Conservation (phyloP, 371 early-diverging fungal genomes). For the Cladochytrium tenue region DNA sequence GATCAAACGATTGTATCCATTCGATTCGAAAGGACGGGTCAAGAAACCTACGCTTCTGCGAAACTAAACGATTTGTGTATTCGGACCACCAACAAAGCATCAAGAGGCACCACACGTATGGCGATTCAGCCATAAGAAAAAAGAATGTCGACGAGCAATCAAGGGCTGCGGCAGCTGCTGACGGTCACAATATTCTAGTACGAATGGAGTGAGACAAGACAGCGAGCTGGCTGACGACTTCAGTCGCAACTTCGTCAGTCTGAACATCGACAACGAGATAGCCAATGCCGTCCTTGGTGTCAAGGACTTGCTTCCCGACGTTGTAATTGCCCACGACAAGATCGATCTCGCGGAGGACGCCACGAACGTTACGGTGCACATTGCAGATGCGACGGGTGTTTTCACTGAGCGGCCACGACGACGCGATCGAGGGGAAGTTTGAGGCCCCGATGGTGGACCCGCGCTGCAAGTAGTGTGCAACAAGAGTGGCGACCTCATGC, state of each 20-base stretch:
- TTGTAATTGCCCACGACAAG: constrained; percentile 88
- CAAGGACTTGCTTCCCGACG: constrained; percentile 92
- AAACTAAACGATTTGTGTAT: no score
- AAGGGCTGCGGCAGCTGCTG: no score
- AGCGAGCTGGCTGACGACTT: constrained; percentile 47
- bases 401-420: constrained; percentile 65
- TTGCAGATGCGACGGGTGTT: constrained; percentile 81
- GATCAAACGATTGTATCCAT: no score
- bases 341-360: constrained; percentile 88
- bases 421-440: constrained; percentile 89
- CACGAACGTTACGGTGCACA: constrained; percentile 92
- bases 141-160: no score
- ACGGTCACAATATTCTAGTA: constrained; percentile 34
- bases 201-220: constrained; percentile 40
- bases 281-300: constrained; percentile 68
- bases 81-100: no score
- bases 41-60: no score
- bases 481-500: constrained; percentile 75
- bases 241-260: constrained; percentile 40
- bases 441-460: constrained; percentile 86
- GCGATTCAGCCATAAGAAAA: no score
- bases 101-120: no score
- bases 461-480: constrained; percentile 75
- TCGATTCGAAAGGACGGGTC: no score
- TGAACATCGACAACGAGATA: constrained; percentile 44